phyloP scores from a whole-genome alignment of 495 filamentous ascomycete species.

The Hypoxylon cercidicola region DNA sequence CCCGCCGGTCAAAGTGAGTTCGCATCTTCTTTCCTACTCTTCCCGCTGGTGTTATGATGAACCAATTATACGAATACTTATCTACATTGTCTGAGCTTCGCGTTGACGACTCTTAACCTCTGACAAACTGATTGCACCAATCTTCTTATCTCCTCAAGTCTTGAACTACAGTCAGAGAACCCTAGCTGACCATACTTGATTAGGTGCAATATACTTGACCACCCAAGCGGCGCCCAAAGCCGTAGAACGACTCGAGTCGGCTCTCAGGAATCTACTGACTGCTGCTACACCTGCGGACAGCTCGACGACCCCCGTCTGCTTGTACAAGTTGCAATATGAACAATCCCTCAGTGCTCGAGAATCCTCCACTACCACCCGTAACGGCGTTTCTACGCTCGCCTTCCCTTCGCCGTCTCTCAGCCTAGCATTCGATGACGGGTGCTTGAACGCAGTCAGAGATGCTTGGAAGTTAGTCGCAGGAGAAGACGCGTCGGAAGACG shows the following conservation, averaged over 20 bases:
- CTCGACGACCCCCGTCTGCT: slow-evolving; percentile 47
- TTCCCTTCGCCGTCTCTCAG: slow-evolving; percentile 68
- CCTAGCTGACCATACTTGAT: slow-evolving; percentile 57
- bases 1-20: slow-evolving; percentile 86
- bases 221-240: slow-evolving; percentile 55
- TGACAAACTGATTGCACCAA: slow-evolving; percentile 81
- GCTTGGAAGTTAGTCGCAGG: slow-evolving; percentile 72
- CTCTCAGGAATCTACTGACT: slow-evolving; percentile 65
- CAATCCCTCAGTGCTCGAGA: slow-evolving; percentile 29
- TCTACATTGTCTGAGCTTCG: slow-evolving; percentile 97
- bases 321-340: slow-evolving; percentile 36
- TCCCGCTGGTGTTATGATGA: slow-evolving; percentile 69
- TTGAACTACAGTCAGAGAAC: slow-evolving; percentile 14
- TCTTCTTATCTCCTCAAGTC: slow-evolving; percentile 28
- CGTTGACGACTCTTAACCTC: slow-evolving; percentile 83
- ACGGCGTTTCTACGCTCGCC: slow-evolving; percentile 43
- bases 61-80: slow-evolving; percentile 90
- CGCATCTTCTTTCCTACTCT: slow-evolving; percentile 26
- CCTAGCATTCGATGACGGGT: slow-evolving; percentile 74
- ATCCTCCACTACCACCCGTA: slow-evolving; percentile 39
- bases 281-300: slow-evolving; percentile 46
- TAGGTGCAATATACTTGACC: slow-evolving; percentile 78
- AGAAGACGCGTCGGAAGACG: slow-evolving; percentile 54
- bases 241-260: slow-evolving; percentile 59
- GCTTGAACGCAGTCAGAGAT: slow-evolving; percentile 67